Evolutionary conservation across 179 eudicot species (phyloP), one percentile per base, ranked within the genome.

Genomic region (Carnegiea gigantea): DNA sequence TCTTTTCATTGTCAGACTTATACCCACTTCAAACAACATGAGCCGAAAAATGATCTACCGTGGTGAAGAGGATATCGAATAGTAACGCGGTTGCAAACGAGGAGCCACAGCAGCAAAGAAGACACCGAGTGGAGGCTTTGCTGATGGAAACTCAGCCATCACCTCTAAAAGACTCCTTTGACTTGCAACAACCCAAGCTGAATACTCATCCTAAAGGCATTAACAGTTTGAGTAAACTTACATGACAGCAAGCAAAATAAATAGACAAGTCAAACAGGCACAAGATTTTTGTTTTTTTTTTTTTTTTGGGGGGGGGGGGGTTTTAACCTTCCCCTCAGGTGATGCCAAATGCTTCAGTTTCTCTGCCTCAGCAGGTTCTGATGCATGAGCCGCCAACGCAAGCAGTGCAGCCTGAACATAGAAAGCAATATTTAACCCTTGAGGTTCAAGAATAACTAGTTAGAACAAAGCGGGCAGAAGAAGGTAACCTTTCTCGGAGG

Each of bases 121-220:
- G 65, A 94, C 95, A 13, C 98, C 98, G 65, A 95, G 92, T 20
- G 98, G 92, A 80, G 98, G 97, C 85, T 88, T 95, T 74, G 95
- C 95, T 48, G 98, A 95, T 79, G 96, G 95, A 78, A 95, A 95
- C 53, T 91, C 95, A 13, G 92, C 89, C 93, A 95, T 88, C 49
- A 93, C 93, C 90, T 95, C 98, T 71, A 93, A 89, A 17, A 95
- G 95, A 88, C 98, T 95, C 87, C 98, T 87, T 85, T 91, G 96
- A 82, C 88, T 89, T 77, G 95, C 90, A 75, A 95, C 91, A 81
- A 95, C 51, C 94, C 95, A 92, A 71, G 89, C 89, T 44, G 97
- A 90, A 86, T 95, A 95, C 86, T 93, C 98, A 86, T 95, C 98
- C 98, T 95, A 79, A 79, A 9, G 82, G 68, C 68, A 79, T 23